A percentile compares a stretch with the other conserved stretches of the same genome.
Evolutionary conservation across 441 rosid species (phyloP).

Genomic region (Gossypium gossypioides): DNA sequence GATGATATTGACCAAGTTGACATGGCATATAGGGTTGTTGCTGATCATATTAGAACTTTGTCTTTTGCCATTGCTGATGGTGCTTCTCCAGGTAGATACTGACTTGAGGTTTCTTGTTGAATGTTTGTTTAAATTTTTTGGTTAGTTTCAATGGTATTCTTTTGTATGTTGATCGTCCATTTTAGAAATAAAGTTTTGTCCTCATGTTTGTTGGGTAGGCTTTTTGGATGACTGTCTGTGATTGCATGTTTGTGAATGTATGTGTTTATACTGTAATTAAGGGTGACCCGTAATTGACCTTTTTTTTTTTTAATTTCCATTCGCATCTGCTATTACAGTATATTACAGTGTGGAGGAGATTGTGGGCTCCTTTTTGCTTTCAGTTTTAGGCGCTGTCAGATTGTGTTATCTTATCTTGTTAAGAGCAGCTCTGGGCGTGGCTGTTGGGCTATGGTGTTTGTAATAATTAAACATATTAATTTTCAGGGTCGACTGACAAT

Average conservation of each 20-base stretch:
- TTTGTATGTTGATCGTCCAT: background rate
- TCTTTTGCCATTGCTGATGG: slow-evolving; percentile 99
- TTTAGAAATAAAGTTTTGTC: background rate
- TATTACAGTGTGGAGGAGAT: background rate
- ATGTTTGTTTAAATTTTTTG: background rate
- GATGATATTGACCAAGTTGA: slow-evolving; percentile 80
- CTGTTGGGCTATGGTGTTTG: background rate
- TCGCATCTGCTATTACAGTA: background rate
- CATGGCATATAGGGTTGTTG: slow-evolving; percentile 98
- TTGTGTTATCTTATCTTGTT: background rate
- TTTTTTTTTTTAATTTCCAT: background rate
- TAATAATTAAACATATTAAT: background rate
- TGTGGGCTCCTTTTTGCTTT: background rate
- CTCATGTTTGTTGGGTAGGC: background rate
- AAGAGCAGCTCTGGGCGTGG: background rate
- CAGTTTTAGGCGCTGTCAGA: background rate
- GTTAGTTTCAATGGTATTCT: background rate
- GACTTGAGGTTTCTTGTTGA: background rate
- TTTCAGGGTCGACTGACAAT: background rate
- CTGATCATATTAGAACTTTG: slow-evolving; percentile 91
- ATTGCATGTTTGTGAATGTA: background rate
- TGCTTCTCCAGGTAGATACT: slow-evolving; percentile 75
- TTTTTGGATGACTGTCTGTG: background rate
- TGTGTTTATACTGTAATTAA: background rate
- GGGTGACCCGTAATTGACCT: background rate